These are phyloP conservation scores for Ilex asprella DNA, from an alignment of 257 asterid species.

Conservation along the genomic window DNA sequence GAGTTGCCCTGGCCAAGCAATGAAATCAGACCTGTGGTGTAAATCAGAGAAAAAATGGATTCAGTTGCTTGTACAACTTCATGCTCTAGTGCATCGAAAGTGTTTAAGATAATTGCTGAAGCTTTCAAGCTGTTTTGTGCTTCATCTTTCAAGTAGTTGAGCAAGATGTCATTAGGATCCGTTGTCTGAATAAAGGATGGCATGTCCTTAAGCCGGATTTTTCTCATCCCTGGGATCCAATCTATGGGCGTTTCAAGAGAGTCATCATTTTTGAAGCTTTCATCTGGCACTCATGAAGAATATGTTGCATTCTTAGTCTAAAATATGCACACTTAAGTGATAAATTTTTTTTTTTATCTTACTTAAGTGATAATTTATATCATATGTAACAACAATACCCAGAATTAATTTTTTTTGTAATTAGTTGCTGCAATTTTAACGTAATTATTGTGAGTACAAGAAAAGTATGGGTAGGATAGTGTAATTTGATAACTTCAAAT, in stretches of 20 bases:
- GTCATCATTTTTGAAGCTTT: slow-evolving; percentile 39
- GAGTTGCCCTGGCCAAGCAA: slow-evolving; percentile 14
- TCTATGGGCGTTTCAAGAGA: slow-evolving; percentile 37
- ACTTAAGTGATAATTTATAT: too few species aligned
- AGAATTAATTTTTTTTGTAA: too few species aligned
- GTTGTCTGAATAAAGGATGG: slow-evolving; percentile 47
- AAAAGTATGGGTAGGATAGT: too few species aligned
- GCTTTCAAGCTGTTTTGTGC: slow-evolving; percentile 19
- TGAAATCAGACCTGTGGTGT: slow-evolving; percentile 45
- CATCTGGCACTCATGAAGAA: slow-evolving; percentile 22
- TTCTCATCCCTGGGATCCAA: slow-evolving; percentile 45
- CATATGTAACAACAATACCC: too few species aligned
- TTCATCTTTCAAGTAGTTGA: slow-evolving; percentile 41
- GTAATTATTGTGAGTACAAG: too few species aligned
- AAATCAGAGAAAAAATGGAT: slow-evolving; percentile 28
- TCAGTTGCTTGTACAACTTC: slow-evolving; percentile 26
- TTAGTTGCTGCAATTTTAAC: too few species aligned
- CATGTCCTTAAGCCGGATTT: slow-evolving; percentile 38
- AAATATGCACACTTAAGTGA: too few species aligned
- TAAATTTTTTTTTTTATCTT: too few species aligned
- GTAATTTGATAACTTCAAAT: too few species aligned
- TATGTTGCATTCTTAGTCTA: too few species aligned
- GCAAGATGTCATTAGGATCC: slow-evolving; percentile 54
- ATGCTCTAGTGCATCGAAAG: slow-evolving; percentile 36
- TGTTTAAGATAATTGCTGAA: slow-evolving; percentile 43